Percentiles rank a stretch among this genome's conserved stretches.
Conservation (phyloP, 345 rosid species). For the Geranium brycei region DNA sequence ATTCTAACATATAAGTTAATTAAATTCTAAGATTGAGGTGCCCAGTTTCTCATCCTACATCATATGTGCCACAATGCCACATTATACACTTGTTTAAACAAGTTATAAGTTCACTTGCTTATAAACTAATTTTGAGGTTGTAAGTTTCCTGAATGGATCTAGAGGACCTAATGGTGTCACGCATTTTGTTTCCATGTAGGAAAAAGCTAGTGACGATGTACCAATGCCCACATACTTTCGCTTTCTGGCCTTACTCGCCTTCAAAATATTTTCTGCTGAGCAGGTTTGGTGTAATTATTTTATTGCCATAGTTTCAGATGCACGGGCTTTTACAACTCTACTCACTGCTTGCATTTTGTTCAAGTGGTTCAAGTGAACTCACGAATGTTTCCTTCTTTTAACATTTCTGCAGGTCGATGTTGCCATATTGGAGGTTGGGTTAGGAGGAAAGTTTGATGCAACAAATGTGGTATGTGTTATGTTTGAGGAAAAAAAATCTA, state of each 20-base stretch:
- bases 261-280: constrained; percentile 74
- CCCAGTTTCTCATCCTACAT: too few relatives aligned
- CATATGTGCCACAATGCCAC: too few relatives aligned
- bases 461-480: constrained; percentile 68
- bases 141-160: neutral
- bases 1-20: too few relatives aligned
- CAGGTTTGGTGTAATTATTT: constrained; percentile 38
- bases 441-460: constrained; percentile 84
- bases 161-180: neutral
- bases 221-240: constrained; percentile 95
- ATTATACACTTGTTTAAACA: too few relatives aligned
- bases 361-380: neutral
- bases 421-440: constrained; percentile 85
- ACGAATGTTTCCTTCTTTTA: neutral
- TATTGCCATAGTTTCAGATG: neutral
- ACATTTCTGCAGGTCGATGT: constrained; percentile 59
- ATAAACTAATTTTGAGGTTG: neutral
- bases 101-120: too few relatives aligned
- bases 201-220: constrained; percentile 43
- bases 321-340: neutral
- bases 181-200: constrained; percentile 29
- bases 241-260: constrained; percentile 80
- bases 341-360: neutral
- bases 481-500: constrained; percentile 4
- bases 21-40: too few relatives aligned